Conservation (phyloP, 2,329 filamentous ascomycete genomes). For the Chrysosporium keratinophilum region DNA sequence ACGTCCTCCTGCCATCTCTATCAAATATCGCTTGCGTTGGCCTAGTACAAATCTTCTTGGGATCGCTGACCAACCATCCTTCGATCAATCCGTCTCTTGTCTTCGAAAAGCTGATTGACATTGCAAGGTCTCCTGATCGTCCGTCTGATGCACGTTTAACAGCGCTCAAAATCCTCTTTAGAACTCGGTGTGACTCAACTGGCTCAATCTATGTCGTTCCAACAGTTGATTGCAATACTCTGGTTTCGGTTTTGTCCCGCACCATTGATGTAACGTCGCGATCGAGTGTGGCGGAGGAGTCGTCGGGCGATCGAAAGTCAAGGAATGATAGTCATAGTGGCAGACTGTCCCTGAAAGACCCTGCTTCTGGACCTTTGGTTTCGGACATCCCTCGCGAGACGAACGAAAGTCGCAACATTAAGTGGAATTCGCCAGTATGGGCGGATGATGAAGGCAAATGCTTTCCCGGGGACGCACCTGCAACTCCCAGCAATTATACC, state of each 20-base stretch:
- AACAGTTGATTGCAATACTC: constrained; percentile 59
- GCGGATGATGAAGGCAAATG: constrained; percentile 46
- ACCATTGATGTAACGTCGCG: constrained; percentile 44
- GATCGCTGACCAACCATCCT: constrained; percentile 53
- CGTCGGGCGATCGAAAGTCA: constrained; percentile 27
- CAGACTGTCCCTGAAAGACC: constrained; percentile 27
- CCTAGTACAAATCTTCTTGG: constrained; percentile 66
- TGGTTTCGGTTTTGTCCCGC: constrained; percentile 63
- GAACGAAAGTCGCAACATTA: constrained; percentile 26
- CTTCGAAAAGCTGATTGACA: constrained; percentile 54
- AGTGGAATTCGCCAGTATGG: constrained; percentile 43
- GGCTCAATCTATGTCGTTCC: constrained; percentile 63
- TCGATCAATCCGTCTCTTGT: constrained; percentile 53
- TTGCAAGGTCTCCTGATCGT: constrained; percentile 50
- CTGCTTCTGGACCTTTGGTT: constrained; percentile 22
- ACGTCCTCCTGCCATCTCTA: constrained; percentile 26
- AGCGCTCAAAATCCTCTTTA: constrained; percentile 68
- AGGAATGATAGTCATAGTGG: constrained; percentile 28
- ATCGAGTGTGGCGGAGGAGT: constrained; percentile 35
- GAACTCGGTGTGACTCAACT: constrained; percentile 71
- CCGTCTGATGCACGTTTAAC: constrained; percentile 61
- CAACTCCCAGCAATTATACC: constrained; percentile 41
- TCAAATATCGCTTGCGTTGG: constrained; percentile 59
- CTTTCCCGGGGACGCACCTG: constrained; percentile 45
- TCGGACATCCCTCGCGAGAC: constrained; percentile 28